A percentile compares a stretch with the other conserved stretches of the same genome.
Conservation (phyloP, 768 basidiomycete genomes). For the Coprinopsis cinerea region DNA sequence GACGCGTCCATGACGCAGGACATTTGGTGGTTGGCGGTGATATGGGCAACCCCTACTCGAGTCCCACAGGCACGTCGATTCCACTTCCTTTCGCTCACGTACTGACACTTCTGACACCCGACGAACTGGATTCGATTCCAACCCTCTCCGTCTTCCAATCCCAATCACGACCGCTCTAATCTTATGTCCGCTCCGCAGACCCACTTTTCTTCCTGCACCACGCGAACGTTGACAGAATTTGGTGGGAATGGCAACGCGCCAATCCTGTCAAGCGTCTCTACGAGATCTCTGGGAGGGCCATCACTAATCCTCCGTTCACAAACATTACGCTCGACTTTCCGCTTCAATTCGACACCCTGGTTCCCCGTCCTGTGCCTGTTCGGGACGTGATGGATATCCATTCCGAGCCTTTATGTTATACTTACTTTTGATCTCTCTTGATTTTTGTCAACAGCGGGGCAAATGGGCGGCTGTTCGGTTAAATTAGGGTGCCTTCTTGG, state of each 20-base stretch:
- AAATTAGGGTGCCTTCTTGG: too few relatives aligned
- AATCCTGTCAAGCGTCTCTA: constrained; percentile 21
- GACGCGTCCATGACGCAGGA: constrained; percentile 29
- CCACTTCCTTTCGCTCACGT: background rate
- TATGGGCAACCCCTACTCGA: constrained; percentile 28
- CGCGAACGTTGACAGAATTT: constrained; percentile 34
- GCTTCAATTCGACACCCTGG: constrained; percentile 20
- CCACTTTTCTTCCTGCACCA: constrained; percentile 37
- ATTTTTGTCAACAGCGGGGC: background rate
- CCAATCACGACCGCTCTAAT: background rate
- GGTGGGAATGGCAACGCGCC: constrained; percentile 33
- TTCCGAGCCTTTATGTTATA: constrained; percentile 23
- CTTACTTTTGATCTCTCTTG: constrained; percentile 20
- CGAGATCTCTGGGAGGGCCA: constrained; percentile 31
- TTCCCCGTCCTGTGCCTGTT: constrained; percentile 22
- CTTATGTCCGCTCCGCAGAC: constrained; percentile 17
- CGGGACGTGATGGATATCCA: constrained; percentile 27
- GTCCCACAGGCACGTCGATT: constrained; percentile 29
- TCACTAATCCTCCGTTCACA: constrained; percentile 20
- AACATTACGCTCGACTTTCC: constrained; percentile 28
- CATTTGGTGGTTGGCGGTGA: constrained; percentile 30
- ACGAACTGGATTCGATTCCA: background rate
- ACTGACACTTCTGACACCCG: background rate
- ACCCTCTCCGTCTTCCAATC: background rate
- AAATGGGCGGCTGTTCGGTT: background rate